phyloP scores from a whole-genome alignment of 495 filamentous ascomycete genomes.

The Penicillium crystallinum region DNA sequence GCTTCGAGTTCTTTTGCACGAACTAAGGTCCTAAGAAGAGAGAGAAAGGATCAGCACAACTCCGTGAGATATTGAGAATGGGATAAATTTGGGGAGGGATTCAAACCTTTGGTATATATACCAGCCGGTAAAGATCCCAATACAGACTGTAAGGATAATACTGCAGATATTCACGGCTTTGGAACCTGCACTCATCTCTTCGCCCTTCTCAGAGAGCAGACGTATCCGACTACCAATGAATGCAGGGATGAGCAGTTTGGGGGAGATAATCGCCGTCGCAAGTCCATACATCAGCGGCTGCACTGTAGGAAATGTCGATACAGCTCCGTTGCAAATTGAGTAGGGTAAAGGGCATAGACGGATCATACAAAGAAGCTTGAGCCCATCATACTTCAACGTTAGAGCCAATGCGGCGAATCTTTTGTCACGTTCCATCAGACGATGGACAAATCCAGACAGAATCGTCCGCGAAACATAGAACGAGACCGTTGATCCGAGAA shows the following conservation, averaged over 20 bases:
- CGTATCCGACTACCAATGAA: constrained; percentile 78
- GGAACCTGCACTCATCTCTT: constrained; percentile 48
- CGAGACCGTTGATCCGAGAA: constrained; percentile 68
- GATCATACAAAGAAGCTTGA: constrained; percentile 89
- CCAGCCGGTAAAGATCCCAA: constrained; percentile 73
- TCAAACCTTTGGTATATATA: constrained; percentile 72
- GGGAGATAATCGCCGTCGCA: constrained; percentile 71
- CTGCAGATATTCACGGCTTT: constrained; percentile 72
- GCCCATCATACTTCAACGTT: constrained; percentile 72
- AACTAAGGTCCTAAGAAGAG: constrained; percentile 61
- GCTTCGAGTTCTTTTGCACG: constrained; percentile 78
- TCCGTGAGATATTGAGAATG: not conserved
- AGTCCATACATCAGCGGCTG: constrained; percentile 66
- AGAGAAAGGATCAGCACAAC: not conserved
- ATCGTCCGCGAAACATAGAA: constrained; percentile 77
- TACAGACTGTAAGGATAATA: constrained; percentile 63
- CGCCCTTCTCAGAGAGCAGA: constrained; percentile 61
- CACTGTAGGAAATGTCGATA: constrained; percentile 89
- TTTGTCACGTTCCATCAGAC: constrained; percentile 74
- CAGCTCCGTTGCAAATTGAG: constrained; percentile 86
- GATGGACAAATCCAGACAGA: constrained; percentile 69
- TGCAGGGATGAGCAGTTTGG: constrained; percentile 86
- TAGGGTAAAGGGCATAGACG: constrained; percentile 92
- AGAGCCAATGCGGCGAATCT: constrained; percentile 67
- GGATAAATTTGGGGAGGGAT: not conserved